Evolutionary conservation across 768 basidiomycete species (phyloP), one percentile per base, ranked within the genome.

Genomic region (Podaxis carcinomalis): DNA sequence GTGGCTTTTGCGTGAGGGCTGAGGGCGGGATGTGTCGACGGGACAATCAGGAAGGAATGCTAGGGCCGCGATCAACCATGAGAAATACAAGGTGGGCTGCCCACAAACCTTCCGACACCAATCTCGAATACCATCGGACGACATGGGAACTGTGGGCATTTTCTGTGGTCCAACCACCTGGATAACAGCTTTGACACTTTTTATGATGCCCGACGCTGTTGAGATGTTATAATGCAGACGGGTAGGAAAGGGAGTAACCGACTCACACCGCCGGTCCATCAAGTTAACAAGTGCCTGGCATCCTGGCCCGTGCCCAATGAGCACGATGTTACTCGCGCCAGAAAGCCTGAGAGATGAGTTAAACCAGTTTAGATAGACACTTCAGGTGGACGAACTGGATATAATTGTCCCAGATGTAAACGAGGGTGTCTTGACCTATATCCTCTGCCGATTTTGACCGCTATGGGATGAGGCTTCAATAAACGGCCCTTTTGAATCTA

Each of bases 371-470:
- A 2, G 23, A 32, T 7, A 32, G 21, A 49, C 21, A 23, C 2
- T 21, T 13, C 21, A 21, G 21, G 9, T 6, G 16, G 13, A 49
- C 47, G 23, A 7, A 97, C 95, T 90, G 86, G 63, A 98, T 79
- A 68, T 95, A 95, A 68, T 98, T 96, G 72, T 98, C 96, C 97
- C 97, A 99, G 10, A 98, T 72, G 70, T 98, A 96, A 3, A 80
- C 79, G 61, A 96, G 70, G 23, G 95, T 74, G 28, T 90, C 84
- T 51, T 72, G 79, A 6, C 78, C 80, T 44, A 79, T 77, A 47
- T 81, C 78, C 51, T 78, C 80, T 56, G 71, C 65, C 14, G 74
- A 63, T 64, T 78, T 84, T 6, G 71, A 61, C 37, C 78, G 74
- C 81, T 81, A 50, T 28, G 4, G n/a, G 40, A 21, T 1, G 16